A percentile compares a stretch with the other conserved stretches of the same genome.
These are phyloP conservation scores for Rhynchosporium graminicola DNA, from an alignment of 2,329 filamentous ascomycete genomes.

Conservation along the genomic window DNA sequence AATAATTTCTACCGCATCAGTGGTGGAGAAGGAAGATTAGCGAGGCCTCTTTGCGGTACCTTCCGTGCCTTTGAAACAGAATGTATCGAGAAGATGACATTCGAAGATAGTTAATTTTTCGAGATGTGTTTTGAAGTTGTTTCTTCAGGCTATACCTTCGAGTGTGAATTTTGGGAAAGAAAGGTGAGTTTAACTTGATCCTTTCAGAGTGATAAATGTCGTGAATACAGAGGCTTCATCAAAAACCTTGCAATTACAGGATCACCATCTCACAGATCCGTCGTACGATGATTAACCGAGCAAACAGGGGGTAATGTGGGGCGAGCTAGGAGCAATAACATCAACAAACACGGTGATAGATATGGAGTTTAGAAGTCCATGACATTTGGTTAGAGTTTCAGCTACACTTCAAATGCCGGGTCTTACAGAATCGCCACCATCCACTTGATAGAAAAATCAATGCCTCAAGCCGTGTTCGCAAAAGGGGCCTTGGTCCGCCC, in stretches of 20 bases:
- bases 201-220: too few species aligned
- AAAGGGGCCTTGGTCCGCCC: conserved; percentile 2
- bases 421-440: neutral
- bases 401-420: neutral
- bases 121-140: neutral
- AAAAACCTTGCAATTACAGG: too few species aligned
- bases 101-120: neutral
- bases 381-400: neutral
- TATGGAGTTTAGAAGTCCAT: too few species aligned
- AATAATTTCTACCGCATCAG: conserved; percentile 14
- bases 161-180: too few species aligned
- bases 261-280: neutral
- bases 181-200: too few species aligned
- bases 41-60: conserved; percentile 8
- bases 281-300: neutral
- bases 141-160: too few species aligned
- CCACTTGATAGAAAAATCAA: neutral
- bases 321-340: neutral
- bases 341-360: too few species aligned
- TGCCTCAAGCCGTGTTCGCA: conserved; percentile 2
- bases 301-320: neutral
- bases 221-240: too few species aligned
- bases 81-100: neutral
- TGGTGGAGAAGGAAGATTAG: conserved; percentile 17
- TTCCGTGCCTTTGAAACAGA: too few species aligned